Evolutionary conservation across 176 grass and related monocot species (phyloP), one percentile per base, ranked within the genome.

Genomic region (Oryza officinalis): DNA sequence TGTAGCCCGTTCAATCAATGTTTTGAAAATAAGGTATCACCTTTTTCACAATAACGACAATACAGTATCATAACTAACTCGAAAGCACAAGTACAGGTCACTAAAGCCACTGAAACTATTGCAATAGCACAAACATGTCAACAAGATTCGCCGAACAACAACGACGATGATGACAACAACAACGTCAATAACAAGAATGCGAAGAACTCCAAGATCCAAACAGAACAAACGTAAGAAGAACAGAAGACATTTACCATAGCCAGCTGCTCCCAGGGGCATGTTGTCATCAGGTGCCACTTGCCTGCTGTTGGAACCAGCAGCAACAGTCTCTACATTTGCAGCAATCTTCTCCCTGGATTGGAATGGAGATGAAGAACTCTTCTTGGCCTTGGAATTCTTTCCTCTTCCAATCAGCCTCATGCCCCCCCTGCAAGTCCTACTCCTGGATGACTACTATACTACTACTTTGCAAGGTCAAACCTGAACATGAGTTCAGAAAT

Each of bases 361-460:
- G 22, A 37, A 74, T 41, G 69, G 59, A 66, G 14, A 60, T 28
- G 84, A 5, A 11, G 54, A 54, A 43, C 59, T 8, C 84, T 80
- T 80, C 76, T 65, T 80, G 57, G 59, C 59, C 84, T 80, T 80
- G 43, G 41, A 73, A 20, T 43, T 72, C 76, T 80, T 80, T 32
- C 43, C 27, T 64, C 76, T 66, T 17, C n/a, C 15, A 65, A 73
- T 47, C 41, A 86, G 52, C 84, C 12, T 86, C 84, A 86, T 80
- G 69, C 41, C 17, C 72, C 67, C 77, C 37, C 33, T 67, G 75
- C 18, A 57, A 54, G 2, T 27, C 6, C 40, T 37, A 35, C 12
- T 43, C 67, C 64, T 54, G 41, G 68, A 40, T 44, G 28, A 61
- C 2, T 57, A 9, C 38, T 6, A 57, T 41, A 41, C n/a, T 61